These are phyloP conservation scores for Kwoniella sp. DNA, from an alignment of 768 basidiomycete genomes.

Conservation along the genomic window DNA sequence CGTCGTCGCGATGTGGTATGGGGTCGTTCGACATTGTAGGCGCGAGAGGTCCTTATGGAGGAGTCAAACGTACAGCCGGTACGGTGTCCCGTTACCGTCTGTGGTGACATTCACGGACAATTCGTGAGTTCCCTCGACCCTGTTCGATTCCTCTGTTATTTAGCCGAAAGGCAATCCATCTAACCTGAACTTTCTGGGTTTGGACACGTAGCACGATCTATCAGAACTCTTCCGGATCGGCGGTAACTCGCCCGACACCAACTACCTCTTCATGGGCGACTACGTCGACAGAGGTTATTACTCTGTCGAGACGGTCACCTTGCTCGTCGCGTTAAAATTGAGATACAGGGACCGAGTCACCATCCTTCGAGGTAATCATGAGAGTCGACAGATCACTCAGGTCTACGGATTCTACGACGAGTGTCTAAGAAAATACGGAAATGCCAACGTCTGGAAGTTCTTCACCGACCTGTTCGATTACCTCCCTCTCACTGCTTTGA, in stretches of 20 bases:
- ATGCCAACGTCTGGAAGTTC: conserved; percentile 99
- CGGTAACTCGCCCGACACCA: conserved; percentile 98
- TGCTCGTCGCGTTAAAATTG: conserved; percentile 94
- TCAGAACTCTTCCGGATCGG: conserved; percentile 98
- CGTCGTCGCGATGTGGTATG: too few species aligned
- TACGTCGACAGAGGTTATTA: conserved; percentile 99
- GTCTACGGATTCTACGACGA: conserved; percentile 99
- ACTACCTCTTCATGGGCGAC: conserved; percentile 99
- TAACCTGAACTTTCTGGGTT: background rate
- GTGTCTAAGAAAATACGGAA: conserved; percentile 98
- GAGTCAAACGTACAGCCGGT: conserved; percentile 99
- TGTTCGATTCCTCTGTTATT: conserved; percentile 12
- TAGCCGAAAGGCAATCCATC: conserved; percentile 10
- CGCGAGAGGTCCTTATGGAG: conserved; percentile 96
- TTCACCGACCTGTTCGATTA: conserved; percentile 99
- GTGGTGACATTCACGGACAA: conserved; percentile 99
- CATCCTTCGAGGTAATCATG: conserved; percentile 97
- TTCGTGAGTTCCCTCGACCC: conserved; percentile 88
- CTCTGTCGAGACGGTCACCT: conserved; percentile 96
- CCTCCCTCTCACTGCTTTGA: conserved; percentile 92
- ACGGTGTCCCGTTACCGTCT: conserved; percentile 97
- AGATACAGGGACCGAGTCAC: conserved; percentile 98
- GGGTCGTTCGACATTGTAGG: too few species aligned
- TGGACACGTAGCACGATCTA: conserved; percentile 81
- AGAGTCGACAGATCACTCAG: conserved; percentile 98